Evolutionary conservation across 257 asterid species (phyloP).

Genomic region (Solanum pennellii): DNA sequence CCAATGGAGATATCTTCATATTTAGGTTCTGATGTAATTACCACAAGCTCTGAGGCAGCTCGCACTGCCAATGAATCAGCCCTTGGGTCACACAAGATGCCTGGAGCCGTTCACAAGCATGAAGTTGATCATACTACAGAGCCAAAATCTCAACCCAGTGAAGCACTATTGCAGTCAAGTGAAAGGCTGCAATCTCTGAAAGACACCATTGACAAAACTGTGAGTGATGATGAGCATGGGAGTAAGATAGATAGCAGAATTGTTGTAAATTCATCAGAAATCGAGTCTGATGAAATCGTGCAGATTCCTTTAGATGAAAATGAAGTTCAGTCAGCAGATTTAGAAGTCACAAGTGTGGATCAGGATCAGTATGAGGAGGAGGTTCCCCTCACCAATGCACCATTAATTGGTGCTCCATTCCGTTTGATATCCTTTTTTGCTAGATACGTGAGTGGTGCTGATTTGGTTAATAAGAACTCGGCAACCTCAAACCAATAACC

Average conservation of each 20-base stretch:
- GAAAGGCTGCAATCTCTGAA: conserved; percentile 20
- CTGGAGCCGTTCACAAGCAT: conserved; percentile 12
- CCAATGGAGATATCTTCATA: conserved; percentile 13
- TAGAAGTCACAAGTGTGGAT: conserved; percentile 15
- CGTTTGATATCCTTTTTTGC: conserved; percentile 88
- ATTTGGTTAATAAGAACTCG: conserved; percentile 49
- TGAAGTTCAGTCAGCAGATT: conserved; percentile 17
- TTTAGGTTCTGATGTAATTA: conserved; percentile 8
- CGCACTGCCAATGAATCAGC: conserved; percentile 10
- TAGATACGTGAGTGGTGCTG: conserved; percentile 95
- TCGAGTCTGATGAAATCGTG: conserved; percentile 50
- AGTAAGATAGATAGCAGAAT: conserved; percentile 4
- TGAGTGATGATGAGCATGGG: conserved; percentile 8
- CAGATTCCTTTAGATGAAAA: conserved; percentile 67
- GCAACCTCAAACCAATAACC: conserved; percentile 4
- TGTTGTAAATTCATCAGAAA: conserved; percentile 27
- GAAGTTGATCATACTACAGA: conserved; percentile 9
- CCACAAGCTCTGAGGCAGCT: conserved; percentile 21
- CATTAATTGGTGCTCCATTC: conserved; percentile 92
- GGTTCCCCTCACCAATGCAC: conserved; percentile 60
- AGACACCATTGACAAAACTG: conserved; percentile 18
- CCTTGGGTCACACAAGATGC: conserved; percentile 6
- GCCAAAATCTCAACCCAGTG: conserved; percentile 18
- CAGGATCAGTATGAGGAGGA: conserved; percentile 20
- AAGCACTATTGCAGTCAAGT: conserved; percentile 16